Evolutionary conservation across 805 yeast species (phyloP), one percentile per base, ranked within the genome.

Genomic region (Dipodascus geniculatus): DNA sequence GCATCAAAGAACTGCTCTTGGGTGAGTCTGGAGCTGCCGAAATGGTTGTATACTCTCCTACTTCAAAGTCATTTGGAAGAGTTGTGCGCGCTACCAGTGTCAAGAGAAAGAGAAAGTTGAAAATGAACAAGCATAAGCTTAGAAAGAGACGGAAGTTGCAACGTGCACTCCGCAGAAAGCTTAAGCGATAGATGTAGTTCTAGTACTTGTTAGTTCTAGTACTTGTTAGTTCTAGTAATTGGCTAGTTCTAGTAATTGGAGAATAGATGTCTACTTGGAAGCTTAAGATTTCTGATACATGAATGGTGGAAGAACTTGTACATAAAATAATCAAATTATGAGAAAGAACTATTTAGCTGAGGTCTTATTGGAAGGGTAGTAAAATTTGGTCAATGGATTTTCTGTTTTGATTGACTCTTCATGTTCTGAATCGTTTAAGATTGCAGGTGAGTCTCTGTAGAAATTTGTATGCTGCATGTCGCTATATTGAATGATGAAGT

Each of bases 111-210:
- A 82, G 99, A 74, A 80, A 87, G 71, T 81, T 87, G 69, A 91
- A 89, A 78, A 93, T 93, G 97, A 93, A 91, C 80, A 87, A 90
- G 68, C 99, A 93, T 72, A 93, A 93, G 76, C 77, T 88, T 68
- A 85, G 93, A 75, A 93, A 93, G 83, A 86, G 98, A 79, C 85
- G 97, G 80, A 89, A 83, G 80, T 87, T 83, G 49, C 95, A 90
- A 70, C 79, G 95, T 31, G 67, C 73, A 19, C 60, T 66, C 57
- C 65, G 71, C 52, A 60, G 74, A 51, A 65, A 66, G 58, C 63
- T 66, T 42, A 59, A 59, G 35, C 59, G 63, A 51, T 65, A 59
- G 49, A 33, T 49, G n/a, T n/a, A n/a, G n/a, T n/a, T n/a, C n/a
- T n/a, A n/a, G n/a, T n/a, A n/a, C n/a, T n/a, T n/a, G n/a, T n/a